Evolutionary conservation across 2,329 filamentous ascomycete species (phyloP), one percentile per base, ranked within the genome.

Genomic region (Trichoderma sp.): DNA sequence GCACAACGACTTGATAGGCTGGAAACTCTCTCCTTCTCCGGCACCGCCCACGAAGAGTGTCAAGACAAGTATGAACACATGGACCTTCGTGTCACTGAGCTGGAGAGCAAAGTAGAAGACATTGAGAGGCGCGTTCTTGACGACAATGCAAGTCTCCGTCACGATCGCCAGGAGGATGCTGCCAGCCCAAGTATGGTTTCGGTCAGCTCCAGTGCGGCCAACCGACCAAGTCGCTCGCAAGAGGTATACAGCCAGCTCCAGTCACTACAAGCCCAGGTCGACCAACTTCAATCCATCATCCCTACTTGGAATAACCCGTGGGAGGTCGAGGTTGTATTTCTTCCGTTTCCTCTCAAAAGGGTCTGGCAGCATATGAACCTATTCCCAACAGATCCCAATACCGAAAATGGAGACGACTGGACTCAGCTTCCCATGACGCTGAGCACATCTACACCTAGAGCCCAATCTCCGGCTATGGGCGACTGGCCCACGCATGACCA

Each of bases 281-380:
- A 83, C 34, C 83, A 87, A 57, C 83, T 93, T 11, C 90, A 92
- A 78, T 85, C 86, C 6, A 83, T 87, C 11, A 80, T 89, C 34
- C 92, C 92, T n/a, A 89, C 91, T 0, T 83, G 84, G 32, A 81
- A 82, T 56, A 85, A 88, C 53, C 91, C 92, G 0, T 94, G 92
- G 91, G 88, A 92, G 74, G 83, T 95, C 2, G 92, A 95, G 77
- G 90, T 95, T 5, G 89, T 95, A 1, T 89, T 94, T 71, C 79
- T 95, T 8, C 93, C 93, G 1, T 95, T 93, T 79, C 84, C 86
- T 1, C 81, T 90, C 7, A 87, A 85, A 75, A 85, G 84, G 26
- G 76, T 90, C 6, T 90, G 88, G 88, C 82, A 87, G 72, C 82
- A 83, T 58, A 79, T 83, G 4, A 78, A 82, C 73, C 83, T 88